A percentile compares a stretch with the other conserved stretches of the same genome.
phyloP scores from a whole-genome alignment of 106 monocot species.

The Triglochin maritima region DNA sequence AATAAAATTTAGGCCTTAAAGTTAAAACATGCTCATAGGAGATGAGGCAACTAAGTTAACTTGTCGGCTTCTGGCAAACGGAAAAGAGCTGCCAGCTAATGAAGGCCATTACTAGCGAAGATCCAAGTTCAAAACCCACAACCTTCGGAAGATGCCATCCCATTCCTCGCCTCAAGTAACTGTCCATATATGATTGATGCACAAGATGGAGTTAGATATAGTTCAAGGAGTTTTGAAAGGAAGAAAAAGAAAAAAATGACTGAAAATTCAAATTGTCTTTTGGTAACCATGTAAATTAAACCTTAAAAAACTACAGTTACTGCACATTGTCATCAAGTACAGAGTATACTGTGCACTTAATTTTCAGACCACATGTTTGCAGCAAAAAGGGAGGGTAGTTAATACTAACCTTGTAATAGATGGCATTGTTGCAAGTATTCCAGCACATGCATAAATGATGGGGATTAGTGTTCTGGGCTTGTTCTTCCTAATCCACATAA shows the following conservation, averaged over 20 bases:
- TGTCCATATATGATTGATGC: constrained; percentile 7
- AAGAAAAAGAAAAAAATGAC: too few species aligned
- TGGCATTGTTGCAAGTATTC: constrained; percentile 84
- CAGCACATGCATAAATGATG: constrained; percentile 75
- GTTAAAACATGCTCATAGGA: background rate
- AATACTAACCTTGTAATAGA: constrained; percentile 68
- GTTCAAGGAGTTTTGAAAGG: too few species aligned
- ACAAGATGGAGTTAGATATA: too few species aligned
- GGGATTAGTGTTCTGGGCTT: constrained; percentile 78
- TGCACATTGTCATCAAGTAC: too few species aligned
- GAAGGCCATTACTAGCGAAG: constrained; percentile 65
- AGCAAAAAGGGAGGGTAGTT: constrained; percentile 4
- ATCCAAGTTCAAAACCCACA: constrained; percentile 58
- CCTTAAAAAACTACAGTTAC: too few species aligned
- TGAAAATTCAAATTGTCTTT: too few species aligned
- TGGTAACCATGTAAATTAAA: too few species aligned
- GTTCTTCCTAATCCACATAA: constrained; percentile 99
- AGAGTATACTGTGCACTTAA: too few species aligned
- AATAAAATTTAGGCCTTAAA: too few species aligned
- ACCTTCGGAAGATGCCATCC: constrained; percentile 72
- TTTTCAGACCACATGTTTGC: too few species aligned
- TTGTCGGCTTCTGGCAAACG: constrained; percentile 32
- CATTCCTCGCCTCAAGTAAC: constrained; percentile 62
- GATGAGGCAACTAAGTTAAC: background rate
- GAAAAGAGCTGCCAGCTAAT: constrained; percentile 83